Percentiles rank a stretch among this genome's conserved stretches.
Evolutionary conservation across 495 filamentous ascomycete species (phyloP).

Genomic region (Hypomontagnella monticulosa): DNA sequence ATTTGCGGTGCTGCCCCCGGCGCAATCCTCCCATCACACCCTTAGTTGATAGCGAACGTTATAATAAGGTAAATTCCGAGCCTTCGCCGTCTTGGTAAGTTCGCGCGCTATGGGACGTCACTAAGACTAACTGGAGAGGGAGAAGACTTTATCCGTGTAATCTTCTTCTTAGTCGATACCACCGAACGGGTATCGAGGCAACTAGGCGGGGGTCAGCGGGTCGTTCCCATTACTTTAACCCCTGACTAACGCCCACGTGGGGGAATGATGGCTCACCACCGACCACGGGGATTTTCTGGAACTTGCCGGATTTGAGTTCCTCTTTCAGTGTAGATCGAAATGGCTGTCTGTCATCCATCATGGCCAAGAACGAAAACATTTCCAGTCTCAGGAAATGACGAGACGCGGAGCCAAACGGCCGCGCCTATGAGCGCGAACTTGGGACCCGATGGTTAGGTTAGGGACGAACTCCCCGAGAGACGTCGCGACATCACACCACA

Average conservation of each 20-base stretch:
- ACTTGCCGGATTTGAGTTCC: constrained; percentile 1
- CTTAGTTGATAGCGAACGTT: constrained; percentile 10
- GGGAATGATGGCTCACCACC: constrained; percentile 7
- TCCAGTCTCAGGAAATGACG: too few species aligned
- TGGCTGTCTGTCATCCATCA: neutral
- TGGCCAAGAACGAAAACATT: neutral
- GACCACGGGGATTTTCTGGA: neutral
- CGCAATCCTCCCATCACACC: constrained; percentile 10
- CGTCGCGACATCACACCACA: too few species aligned
- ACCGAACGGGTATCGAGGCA: neutral
- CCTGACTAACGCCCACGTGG: constrained; percentile 31
- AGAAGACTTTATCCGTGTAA: constrained; percentile 6
- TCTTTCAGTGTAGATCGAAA: neutral
- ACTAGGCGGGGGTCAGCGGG: neutral
- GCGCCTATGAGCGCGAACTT: too few species aligned
- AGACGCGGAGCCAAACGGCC: too few species aligned
- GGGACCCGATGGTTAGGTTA: too few species aligned
- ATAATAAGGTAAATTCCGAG: constrained; percentile 34
- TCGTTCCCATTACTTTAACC: neutral
- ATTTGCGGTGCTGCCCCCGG: neutral
- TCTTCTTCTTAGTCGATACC: neutral
- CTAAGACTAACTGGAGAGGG: neutral
- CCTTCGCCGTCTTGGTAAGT: neutral
- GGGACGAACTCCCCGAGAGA: neutral
- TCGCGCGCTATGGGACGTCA: constrained; percentile 5